Evolutionary conservation across 306 rosid species (phyloP).

Genomic region (Vigna angularis): DNA sequence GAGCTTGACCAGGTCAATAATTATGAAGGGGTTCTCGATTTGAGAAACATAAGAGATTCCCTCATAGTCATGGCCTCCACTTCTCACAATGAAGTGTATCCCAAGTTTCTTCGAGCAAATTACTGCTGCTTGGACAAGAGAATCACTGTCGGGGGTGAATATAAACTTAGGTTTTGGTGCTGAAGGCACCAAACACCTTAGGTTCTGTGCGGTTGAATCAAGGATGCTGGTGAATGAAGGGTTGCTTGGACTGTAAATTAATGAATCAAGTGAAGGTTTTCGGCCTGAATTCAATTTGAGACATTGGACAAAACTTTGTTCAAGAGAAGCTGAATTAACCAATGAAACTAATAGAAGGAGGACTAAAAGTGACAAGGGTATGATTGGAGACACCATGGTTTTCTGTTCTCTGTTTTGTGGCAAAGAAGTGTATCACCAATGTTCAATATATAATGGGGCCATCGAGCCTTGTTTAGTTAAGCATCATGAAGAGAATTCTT

Average conservation of each 20-base stretch:
- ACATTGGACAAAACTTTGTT: constrained; percentile 53
- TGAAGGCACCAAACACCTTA: constrained; percentile 55
- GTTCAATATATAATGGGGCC: constrained; percentile 37
- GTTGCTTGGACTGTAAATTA: constrained; percentile 44
- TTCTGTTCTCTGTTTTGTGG: constrained; percentile 34
- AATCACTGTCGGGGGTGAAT: constrained; percentile 52
- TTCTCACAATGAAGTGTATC: constrained; percentile 59
- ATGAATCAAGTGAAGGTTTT: background rate
- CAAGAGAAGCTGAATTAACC: constrained; percentile 44
- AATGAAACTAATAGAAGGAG: constrained; percentile 51
- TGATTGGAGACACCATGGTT: constrained; percentile 46
- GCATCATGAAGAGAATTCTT: too few species aligned
- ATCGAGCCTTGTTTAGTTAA: background rate
- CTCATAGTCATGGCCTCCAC: constrained; percentile 78
- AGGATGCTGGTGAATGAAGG: constrained; percentile 54
- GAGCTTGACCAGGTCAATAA: constrained; percentile 56
- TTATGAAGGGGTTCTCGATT: constrained; percentile 54
- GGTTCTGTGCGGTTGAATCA: constrained; percentile 59
- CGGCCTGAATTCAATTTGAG: constrained; percentile 43
- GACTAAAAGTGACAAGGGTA: constrained; percentile 41
- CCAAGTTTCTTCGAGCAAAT: constrained; percentile 52
- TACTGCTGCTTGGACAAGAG: constrained; percentile 63
- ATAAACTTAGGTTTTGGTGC: constrained; percentile 72
- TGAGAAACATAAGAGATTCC: constrained; percentile 61
- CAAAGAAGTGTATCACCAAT: constrained; percentile 21